Conservation (phyloP, 371 early-diverging fungal genomes). For the Apophysomyces sp. region DNA sequence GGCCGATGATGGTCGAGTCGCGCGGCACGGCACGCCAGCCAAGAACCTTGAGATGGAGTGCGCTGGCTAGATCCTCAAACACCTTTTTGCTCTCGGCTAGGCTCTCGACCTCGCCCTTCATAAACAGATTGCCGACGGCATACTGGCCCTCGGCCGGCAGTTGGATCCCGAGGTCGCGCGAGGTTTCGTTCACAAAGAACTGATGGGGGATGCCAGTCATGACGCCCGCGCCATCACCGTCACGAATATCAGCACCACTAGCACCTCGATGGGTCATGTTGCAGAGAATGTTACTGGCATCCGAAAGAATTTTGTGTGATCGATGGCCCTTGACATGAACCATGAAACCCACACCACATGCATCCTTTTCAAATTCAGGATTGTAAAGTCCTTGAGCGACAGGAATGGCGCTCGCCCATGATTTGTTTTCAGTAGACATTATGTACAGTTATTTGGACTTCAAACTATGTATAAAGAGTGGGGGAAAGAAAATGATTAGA, state of each 20-base stretch:
- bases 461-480: not conserved
- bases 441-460: not conserved
- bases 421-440: slow-evolving; percentile 1
- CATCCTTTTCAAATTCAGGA: slow-evolving; percentile 82
- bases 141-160: slow-evolving; percentile 83
- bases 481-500: not conserved
- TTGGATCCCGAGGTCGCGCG: slow-evolving; percentile 53
- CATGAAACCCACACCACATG: slow-evolving; percentile 94
- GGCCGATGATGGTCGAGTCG: slow-evolving; percentile 86
- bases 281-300: slow-evolving; percentile 77
- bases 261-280: slow-evolving; percentile 97
- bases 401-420: slow-evolving; percentile 53
- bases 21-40: slow-evolving; percentile 93
- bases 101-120: slow-evolving; percentile 63
- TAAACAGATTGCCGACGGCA: slow-evolving; percentile 92
- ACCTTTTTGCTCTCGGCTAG: slow-evolving; percentile 63
- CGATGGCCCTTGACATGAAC: slow-evolving; percentile 78
- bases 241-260: slow-evolving; percentile 86
- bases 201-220: slow-evolving; percentile 94
- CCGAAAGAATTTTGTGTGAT: slow-evolving; percentile 77
- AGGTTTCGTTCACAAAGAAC: slow-evolving; percentile 70
- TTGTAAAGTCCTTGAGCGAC: slow-evolving; percentile 79
- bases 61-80: slow-evolving; percentile 77
- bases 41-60: slow-evolving; percentile 73
- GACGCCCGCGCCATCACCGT: slow-evolving; percentile 90